These are phyloP conservation scores for Didymellaceae sp. DNA, from an alignment of 2,329 filamentous ascomycete genomes.

Conservation along the genomic window DNA sequence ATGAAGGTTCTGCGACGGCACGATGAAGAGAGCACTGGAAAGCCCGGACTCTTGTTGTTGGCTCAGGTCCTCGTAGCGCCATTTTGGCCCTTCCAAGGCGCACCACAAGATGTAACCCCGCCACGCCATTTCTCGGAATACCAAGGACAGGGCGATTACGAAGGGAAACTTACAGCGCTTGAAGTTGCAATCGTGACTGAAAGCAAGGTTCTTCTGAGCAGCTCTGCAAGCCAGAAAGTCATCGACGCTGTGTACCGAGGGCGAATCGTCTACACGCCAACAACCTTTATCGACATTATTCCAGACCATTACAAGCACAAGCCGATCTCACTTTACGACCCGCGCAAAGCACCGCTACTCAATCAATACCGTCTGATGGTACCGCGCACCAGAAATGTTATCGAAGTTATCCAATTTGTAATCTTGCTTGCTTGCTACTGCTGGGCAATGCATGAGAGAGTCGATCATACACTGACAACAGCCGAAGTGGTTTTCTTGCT, in stretches of 20 bases:
- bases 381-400: constrained; percentile 75
- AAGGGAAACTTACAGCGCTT: constrained; percentile 74
- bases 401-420: constrained; percentile 77
- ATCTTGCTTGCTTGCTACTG: constrained; percentile 73
- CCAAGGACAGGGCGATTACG: constrained; percentile 55
- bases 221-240: constrained; percentile 80
- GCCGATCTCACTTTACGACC: constrained; percentile 81
- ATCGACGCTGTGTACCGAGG: constrained; percentile 84
- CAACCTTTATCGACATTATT: constrained; percentile 80
- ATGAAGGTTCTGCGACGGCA: constrained; percentile 78
- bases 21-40: constrained; percentile 76
- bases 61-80: constrained; percentile 82
- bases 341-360: constrained; percentile 73
- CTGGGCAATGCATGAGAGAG: constrained; percentile 72
- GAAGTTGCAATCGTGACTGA: constrained; percentile 85
- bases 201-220: constrained; percentile 78
- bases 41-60: constrained; percentile 73
- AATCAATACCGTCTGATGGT: constrained; percentile 88
- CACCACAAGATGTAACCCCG: constrained; percentile 69
- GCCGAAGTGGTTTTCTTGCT: constrained; percentile 73
- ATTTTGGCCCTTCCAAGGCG: constrained; percentile 86
- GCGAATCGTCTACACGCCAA: constrained; percentile 81
- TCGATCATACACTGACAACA: constrained; percentile 61
- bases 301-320: constrained; percentile 86
- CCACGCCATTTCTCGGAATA: constrained; percentile 59